Percentiles rank a stretch among this genome's conserved stretches.
These are phyloP conservation scores for Vicia faba DNA, from an alignment of 306 rosid genomes.

Conservation along the genomic window DNA sequence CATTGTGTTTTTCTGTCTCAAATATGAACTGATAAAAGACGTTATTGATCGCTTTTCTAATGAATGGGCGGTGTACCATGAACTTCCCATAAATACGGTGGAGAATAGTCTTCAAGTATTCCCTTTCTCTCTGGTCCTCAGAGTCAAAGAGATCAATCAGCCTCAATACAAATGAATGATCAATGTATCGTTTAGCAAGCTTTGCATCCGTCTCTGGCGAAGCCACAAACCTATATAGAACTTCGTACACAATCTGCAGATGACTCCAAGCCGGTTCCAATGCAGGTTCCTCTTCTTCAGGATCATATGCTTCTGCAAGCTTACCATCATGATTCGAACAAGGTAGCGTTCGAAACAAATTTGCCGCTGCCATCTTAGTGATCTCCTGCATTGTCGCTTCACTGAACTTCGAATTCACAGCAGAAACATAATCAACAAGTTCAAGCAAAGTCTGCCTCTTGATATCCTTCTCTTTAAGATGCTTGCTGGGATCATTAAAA, in stretches of 20 bases:
- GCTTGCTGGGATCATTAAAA: conserved; percentile 49
- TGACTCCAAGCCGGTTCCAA: conserved; percentile 67
- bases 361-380: conserved; percentile 54
- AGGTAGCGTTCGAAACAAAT: conserved; percentile 55
- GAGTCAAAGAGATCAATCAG: conserved; percentile 36
- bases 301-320: conserved; percentile 52
- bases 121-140: conserved; percentile 37
- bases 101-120: conserved; percentile 39
- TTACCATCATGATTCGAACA: conserved; percentile 50
- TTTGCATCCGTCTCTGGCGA: conserved; percentile 63
- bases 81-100: conserved; percentile 36
- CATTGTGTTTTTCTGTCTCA: conserved; percentile 39
- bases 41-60: conserved; percentile 60
- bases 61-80: conserved; percentile 49
- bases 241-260: conserved; percentile 50
- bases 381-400: conserved; percentile 59
- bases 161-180: conserved; percentile 37
- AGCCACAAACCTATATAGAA: conserved; percentile 54
- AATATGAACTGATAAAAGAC: conserved; percentile 56
- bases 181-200: conserved; percentile 51
- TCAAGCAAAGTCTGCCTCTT: conserved; percentile 61
- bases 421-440: conserved; percentile 58
- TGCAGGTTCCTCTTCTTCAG: conserved; percentile 59
- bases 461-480: conserved; percentile 54
- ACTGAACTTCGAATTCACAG: conserved; percentile 50